These are phyloP conservation scores for Oemleria cerasiformis DNA, from an alignment of 306 rosid genomes.

Conservation along the genomic window DNA sequence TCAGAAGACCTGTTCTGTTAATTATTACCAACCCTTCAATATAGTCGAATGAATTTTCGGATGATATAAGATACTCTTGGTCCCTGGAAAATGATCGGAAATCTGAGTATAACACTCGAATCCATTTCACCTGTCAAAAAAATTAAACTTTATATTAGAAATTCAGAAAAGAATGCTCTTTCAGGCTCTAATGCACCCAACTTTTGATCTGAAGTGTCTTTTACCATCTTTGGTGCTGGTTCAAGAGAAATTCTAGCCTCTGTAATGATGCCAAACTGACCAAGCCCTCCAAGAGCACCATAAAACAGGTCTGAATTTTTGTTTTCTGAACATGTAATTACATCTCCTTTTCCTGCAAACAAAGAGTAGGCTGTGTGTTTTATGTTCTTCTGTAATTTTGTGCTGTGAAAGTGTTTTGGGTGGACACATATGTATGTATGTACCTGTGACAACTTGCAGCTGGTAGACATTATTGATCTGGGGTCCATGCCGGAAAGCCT, in stretches of 20 bases:
- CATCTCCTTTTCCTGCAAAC: slow-evolving; percentile 83
- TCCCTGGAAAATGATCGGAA: slow-evolving; percentile 66
- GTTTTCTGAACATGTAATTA: slow-evolving; percentile 67
- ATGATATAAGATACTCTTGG: slow-evolving; percentile 80
- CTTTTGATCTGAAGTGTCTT: slow-evolving; percentile 2
- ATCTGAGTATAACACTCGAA: slow-evolving; percentile 81
- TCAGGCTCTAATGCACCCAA: slow-evolving; percentile 8
- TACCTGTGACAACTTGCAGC: slow-evolving; percentile 92
- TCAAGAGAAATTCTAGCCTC: slow-evolving; percentile 83
- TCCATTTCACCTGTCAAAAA: slow-evolving; percentile 81
- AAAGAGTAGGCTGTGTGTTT: neutral
- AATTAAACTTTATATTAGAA: neutral
- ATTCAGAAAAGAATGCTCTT: neutral
- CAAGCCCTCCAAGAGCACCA: slow-evolving; percentile 92
- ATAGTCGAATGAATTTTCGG: slow-evolving; percentile 66
- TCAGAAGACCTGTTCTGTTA: slow-evolving; percentile 71
- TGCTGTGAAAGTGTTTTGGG: slow-evolving; percentile 16
- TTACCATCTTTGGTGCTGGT: slow-evolving; percentile 82
- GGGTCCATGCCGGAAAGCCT: slow-evolving; percentile 94
- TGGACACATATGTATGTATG: neutral
- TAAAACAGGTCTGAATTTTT: slow-evolving; percentile 70
- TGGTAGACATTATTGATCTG: slow-evolving; percentile 77
- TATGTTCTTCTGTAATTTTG: neutral
- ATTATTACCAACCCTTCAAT: slow-evolving; percentile 85
- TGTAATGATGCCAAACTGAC: slow-evolving; percentile 94